A percentile compares a stretch with the other conserved stretches of the same genome.
Evolutionary conservation across 805 yeast genomes (phyloP).

Genomic region (Phaffomyces antillensis): DNA sequence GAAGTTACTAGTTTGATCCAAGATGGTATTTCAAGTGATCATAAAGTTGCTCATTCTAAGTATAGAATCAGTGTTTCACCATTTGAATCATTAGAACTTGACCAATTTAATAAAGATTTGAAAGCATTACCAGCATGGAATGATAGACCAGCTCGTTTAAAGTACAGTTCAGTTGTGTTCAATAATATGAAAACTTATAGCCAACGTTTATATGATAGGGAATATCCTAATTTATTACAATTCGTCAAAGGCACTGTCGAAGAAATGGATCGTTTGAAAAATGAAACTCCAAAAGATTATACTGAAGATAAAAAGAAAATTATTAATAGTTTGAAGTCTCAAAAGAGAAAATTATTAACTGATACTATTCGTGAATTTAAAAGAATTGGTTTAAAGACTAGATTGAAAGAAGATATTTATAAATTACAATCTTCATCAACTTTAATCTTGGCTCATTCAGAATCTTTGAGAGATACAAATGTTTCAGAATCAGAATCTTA

Average conservation of each 20-base stretch:
- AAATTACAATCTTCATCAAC: constrained; percentile 57
- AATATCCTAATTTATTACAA: constrained; percentile 42
- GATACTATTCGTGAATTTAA: constrained; percentile 69
- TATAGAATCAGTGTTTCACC: constrained; percentile 7
- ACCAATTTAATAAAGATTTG: constrained; percentile 4
- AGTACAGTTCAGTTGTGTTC: constrained; percentile 42
- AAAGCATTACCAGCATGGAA: constrained; percentile 39
- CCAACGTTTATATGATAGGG: constrained; percentile 24
- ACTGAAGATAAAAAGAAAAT: constrained; percentile 71
- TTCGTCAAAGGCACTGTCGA: constrained; percentile 47
- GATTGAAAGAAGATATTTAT: constrained; percentile 59
- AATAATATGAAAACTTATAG: constrained; percentile 49
- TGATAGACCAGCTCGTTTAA: constrained; percentile 49
- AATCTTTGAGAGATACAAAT: constrained; percentile 33
- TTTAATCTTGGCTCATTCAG: constrained; percentile 48
- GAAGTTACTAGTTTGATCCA: constrained; percentile 53
- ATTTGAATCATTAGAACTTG: constrained; percentile 10
- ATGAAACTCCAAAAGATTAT: constrained; percentile 68
- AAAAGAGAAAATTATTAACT: constrained; percentile 72
- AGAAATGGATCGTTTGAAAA: constrained; percentile 55
- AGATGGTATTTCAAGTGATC: constrained; percentile 38
- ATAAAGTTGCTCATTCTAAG: constrained; percentile 9
- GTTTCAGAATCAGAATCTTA: constrained; percentile 43
- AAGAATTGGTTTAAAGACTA: constrained; percentile 67
- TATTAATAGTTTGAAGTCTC: constrained; percentile 67